Conservation (phyloP, 1,139 yeast species). For the Candida glucosophila region DNA sequence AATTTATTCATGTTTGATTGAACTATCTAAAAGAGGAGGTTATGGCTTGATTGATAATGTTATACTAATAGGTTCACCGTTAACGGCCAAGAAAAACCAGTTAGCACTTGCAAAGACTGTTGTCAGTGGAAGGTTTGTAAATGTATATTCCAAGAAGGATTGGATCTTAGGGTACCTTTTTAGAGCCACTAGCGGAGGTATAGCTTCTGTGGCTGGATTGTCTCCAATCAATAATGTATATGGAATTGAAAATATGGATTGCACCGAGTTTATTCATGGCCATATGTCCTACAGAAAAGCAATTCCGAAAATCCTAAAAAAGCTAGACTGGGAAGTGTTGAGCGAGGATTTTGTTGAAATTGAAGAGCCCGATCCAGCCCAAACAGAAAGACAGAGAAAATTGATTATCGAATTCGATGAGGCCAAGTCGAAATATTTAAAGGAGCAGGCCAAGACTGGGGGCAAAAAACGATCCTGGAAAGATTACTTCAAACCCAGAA, state of each 20-base stretch:
- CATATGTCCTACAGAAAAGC: constrained; percentile 96
- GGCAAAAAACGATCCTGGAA: constrained; percentile 42
- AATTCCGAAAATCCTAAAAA: constrained; percentile 70
- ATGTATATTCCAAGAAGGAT: constrained; percentile 86
- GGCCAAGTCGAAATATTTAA: constrained; percentile 68
- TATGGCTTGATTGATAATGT: constrained; percentile 88
- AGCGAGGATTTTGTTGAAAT: constrained; percentile 92
- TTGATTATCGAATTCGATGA: constrained; percentile 78
- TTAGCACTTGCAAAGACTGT: constrained; percentile 74
- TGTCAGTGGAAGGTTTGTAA: constrained; percentile 84
- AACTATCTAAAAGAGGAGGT: constrained; percentile 79
- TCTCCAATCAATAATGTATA: constrained; percentile 59
- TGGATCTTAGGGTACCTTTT: constrained; percentile 95
- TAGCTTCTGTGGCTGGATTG: constrained; percentile 83
- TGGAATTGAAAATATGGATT: constrained; percentile 77
- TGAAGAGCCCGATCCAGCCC: constrained; percentile 92
- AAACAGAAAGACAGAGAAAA: constrained; percentile 72
- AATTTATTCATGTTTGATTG: constrained; percentile 82
- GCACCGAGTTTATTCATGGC: constrained; percentile 82
- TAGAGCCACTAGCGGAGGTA: constrained; percentile 93
- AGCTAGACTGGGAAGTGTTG: constrained; percentile 71
- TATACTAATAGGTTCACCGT: constrained; percentile 80
- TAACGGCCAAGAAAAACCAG: constrained; percentile 72
- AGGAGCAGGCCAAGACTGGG: constrained; percentile 22
- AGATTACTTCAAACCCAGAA: constrained; percentile 65